Evolutionary conservation across 495 filamentous ascomycete genomes (phyloP).

Genomic region (Glutinoglossum americanum): DNA sequence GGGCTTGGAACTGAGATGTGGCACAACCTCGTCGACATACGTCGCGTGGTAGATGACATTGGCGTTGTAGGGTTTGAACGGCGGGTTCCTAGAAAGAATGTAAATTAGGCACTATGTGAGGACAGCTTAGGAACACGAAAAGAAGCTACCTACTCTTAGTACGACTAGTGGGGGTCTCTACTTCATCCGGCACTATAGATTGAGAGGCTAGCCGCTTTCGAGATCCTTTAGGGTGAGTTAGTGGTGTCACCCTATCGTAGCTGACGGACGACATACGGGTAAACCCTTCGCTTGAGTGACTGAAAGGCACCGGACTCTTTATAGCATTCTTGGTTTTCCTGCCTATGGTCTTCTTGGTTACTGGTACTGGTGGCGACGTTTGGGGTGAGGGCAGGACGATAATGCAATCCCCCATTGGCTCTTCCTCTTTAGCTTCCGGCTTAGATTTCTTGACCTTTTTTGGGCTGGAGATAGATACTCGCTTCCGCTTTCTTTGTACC

Average conservation of each 20-base stretch:
- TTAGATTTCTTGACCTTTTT: neutral
- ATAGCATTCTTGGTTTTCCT: neutral
- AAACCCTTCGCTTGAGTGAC: neutral
- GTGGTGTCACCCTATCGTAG: neutral
- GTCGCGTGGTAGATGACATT: neutral
- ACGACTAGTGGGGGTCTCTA: neutral
- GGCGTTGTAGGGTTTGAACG: neutral
- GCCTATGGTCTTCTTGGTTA: neutral
- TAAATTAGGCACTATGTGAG: neutral
- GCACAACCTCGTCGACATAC: neutral
- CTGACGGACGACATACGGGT: neutral
- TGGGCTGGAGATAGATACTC: neutral
- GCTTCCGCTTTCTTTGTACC: neutral
- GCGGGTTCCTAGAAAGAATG: neutral
- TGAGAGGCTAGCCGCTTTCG: neutral
- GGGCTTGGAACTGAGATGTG: neutral
- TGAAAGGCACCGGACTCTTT: neutral
- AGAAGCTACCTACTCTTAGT: neutral
- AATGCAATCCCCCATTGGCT: neutral
- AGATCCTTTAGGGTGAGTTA: neutral
- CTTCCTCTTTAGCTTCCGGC: neutral
- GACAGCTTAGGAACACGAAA: neutral
- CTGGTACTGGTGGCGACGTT: neutral
- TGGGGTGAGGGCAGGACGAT: neutral
- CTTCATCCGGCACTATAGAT: neutral